Base-by-base conservation (phyloP, 345 rosid genomes). In the Mangifera indica region DNA sequence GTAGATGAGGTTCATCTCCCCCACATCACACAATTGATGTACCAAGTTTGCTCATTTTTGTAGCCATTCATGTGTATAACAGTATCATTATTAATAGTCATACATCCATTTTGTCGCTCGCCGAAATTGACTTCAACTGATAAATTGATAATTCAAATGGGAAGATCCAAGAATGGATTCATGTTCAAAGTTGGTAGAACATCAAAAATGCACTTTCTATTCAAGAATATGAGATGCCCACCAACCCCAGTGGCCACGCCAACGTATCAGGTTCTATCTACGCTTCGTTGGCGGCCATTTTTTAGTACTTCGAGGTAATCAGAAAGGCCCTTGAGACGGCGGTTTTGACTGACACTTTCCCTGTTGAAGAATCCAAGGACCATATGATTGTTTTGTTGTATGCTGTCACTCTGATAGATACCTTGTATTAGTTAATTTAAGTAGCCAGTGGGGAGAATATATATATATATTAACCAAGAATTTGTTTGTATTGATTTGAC, bases 101-200 rank as follows among this genome's bases (percentile, higher is more conserved):
- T 34, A 7, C 37, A 4, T 34, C 37, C 37, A 34, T 34, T 63
- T 21, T 71, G 88, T 82, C 81, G 89, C 85, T 87, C 71, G 89
- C 85, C 90, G 67, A 82, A 81, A 74, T 89, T 89, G 89, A 87
- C 91, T 82, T 68, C 77, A 58, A 22, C 44, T 69, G 67, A 63
- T 61, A 11, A n/a, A 21, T 37, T 37, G 5, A 29, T 29, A 37
- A 0, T 37, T 37, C 0, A 37, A 5, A 37, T 37, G 42, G 42
- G 42, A 29, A 17, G 66, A 40, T 20, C 59, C 49, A 67, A 60
- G 32, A 8, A 22, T 37, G 7, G 42, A 37, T 29, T 29, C 1
- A 37, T 29, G 60, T 73, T 79, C 74, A 75, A 71, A 63, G 22
- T n/a, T 58, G 71, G 73, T 70, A 60, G 62, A 72, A 44, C 66